Evolutionary conservation across 768 basidiomycete genomes (phyloP), one percentile per base, ranked within the genome.

Genomic region (Gelatoporia subvermispora): DNA sequence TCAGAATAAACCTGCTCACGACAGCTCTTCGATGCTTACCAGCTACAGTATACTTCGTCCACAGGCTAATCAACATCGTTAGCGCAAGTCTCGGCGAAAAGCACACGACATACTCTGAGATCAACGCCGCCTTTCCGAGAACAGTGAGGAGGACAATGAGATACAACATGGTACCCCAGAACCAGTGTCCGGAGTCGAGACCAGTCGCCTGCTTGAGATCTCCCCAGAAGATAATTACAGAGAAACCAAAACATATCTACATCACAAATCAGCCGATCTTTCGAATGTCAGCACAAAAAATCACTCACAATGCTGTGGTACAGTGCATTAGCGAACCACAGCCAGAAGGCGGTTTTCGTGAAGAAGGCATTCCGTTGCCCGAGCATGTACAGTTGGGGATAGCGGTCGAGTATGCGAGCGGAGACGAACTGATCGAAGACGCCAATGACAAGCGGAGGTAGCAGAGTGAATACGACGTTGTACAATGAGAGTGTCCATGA

Each of bases 341-440:
- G 66, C 93, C 93, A 96, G 70, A 95, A 96, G 4, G 91, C 76
- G 7, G 81, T 89, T 64, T 83, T 86, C 17, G 87, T 88, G 69
- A 95, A 95, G 70, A 98, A 98, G 39, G 80, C 83, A 59, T 98
- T 99, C 64, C 80, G 81, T 68, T 98, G 96, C 3, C 96, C 96
- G 8, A 97, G 82, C 51, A 79, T 84, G 67, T 99, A 99, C 31
- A 98, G 72, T 60, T 99, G 96, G 1, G 96, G 96, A 65, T 99
- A 99, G 35, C 93, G 82, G 65, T 98, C 95, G 53, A 99, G 73
- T 67, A 98, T 89, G 18, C 96, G 82, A 2, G 96, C 96, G 2
- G 92, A 94, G 42, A 98, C 96, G 57, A 98, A 98, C 60, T 99
- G 96, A 66, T 98, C 96, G 63, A 98, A 98, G 41, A 99, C 78